Base-by-base conservation (phyloP, 441 rosid species). In the Gossypium davidsonii region DNA sequence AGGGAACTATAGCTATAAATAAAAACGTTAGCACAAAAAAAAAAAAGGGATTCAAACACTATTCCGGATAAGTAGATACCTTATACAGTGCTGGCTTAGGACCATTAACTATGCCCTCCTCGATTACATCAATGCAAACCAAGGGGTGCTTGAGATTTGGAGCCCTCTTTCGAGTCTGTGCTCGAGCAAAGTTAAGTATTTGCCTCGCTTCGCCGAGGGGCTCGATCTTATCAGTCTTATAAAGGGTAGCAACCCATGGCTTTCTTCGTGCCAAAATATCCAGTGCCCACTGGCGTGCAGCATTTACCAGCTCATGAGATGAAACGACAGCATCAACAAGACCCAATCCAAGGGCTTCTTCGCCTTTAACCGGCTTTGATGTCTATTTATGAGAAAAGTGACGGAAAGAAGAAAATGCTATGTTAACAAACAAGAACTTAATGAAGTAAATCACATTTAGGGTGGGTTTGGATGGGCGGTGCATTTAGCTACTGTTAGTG, bases 131-230 rank as follows among this genome's bases (percentile, higher is more conserved):
- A 56, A 93, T 94, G 83, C 97, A 91, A 83, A 89, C 90, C 67
- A 95, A 58, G 6, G 99, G 98, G 76, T 95, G 99, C 70, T 76
- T 82, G 67, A 92, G 82, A 77, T 95, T 90, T 21, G 97, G 99
- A 75, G 99, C 96, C 77, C 51, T 86, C 78, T 82, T 90, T 60
- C 68, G 89, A 62, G 87, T 82, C 79, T 93, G 96, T 46, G 76
- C 88, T 83, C 92, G 87, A 12, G 90, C 99, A 88, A 92, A 93
- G 78, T 90, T 88, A 82, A 92, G 81, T 77, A 95, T 93, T 76
- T 95, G 96, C 83, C 96, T 89, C 61, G 97, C 98, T 77, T 91
- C 98, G 53, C 96, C 94, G 66, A 95, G 92, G 58, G 99, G 79
- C 75, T 92, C 96, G 63, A 95, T 77, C 82, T 89, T 95, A 82